Base-by-base conservation (phyloP, 1,139 yeast species). In the Geotrichum fermentans region DNA sequence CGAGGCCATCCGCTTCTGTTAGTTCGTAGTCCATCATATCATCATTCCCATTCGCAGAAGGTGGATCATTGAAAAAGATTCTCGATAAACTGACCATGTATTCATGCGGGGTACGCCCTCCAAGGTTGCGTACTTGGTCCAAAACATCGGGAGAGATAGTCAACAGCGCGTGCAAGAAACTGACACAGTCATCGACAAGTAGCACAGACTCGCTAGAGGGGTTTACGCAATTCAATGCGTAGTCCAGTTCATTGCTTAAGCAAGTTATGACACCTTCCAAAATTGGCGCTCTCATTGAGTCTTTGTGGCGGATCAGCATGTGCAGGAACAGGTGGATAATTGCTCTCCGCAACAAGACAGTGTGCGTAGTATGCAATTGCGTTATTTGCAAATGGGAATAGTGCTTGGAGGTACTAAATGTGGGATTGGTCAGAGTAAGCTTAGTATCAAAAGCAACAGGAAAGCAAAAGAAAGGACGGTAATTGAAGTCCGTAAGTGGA, bases 71-170 rank as follows among this genome's bases (percentile, higher is more conserved):
- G 59, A 80, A 78, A 2, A 83, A 81, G n/a, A 80, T 74, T 50
- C 82, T 63, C 61, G 80, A 75, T 32, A 80, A 62, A 0, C 74
- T 73, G 7, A 80, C 79, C 50, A 77, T 69, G 45, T 79, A 61
- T 52, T 72, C 83, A 57, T 71, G 73, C 68, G 65, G 50, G 28
- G 53, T 49, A 17, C 50, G 45, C 10, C 55, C 52, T 10, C 56
- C 50, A 33, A 57, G 52, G 7, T 45, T 46, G 22, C 52, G 42
- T 32, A 56, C 43, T 14, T 52, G 40, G 22, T 45, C 32, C 6
- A 56, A 39, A 1, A 53, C 36, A 29, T 56, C 56, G 1, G 56
- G 52, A 10, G 39, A 40, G 14, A 59, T 49, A 6, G 24, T 43
- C 63, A 58, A 58, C 11, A 60, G 46, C 17, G 56, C 57, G 48